phyloP scores from a whole-genome alignment of 768 basidiomycete genomes.

The Lyophyllum shimeji region DNA sequence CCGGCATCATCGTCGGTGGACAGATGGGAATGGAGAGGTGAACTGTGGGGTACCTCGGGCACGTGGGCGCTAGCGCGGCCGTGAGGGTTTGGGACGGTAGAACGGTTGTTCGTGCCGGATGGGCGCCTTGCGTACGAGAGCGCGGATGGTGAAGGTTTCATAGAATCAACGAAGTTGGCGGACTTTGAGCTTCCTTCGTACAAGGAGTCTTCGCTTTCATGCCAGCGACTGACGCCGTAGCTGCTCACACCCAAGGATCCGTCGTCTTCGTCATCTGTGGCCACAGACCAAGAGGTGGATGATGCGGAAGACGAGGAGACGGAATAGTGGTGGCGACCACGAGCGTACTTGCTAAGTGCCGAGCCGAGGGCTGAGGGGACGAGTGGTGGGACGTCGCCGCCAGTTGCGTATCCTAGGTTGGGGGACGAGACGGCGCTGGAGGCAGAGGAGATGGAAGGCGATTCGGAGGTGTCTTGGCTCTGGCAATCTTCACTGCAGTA shows the following conservation, averaged over 20 bases:
- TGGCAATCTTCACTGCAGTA: conserved; percentile 76
- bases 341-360: conserved; percentile 45
- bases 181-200: conserved; percentile 46
- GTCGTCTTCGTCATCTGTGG: conserved; percentile 66
- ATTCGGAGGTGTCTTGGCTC: conserved; percentile 56
- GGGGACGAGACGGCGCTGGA: conserved; percentile 74
- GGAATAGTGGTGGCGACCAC: conserved; percentile 46
- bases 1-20: conserved; percentile 48
- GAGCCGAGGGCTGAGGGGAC: conserved; percentile 65
- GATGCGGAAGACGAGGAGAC: conserved; percentile 64
- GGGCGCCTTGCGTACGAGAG: conserved; percentile 70
- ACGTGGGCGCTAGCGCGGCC: conserved; percentile 46
- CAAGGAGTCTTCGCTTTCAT: conserved; percentile 38
- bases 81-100: conserved; percentile 57
- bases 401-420: conserved; percentile 48
- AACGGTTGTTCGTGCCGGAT: conserved; percentile 68
- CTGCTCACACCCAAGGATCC: conserved; percentile 31
- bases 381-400: conserved; percentile 65
- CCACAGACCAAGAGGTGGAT: conserved; percentile 64
- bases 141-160: conserved; percentile 43
- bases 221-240: conserved; percentile 31
- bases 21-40: conserved; percentile 37
- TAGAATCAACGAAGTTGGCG: conserved; percentile 30
- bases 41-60: conserved; percentile 42
- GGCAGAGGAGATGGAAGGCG: conserved; percentile 64